A percentile compares a stretch with the other conserved stretches of the same genome.
Evolutionary conservation across 768 basidiomycete species (phyloP).

Genomic region (Kwoniella europaea): DNA sequence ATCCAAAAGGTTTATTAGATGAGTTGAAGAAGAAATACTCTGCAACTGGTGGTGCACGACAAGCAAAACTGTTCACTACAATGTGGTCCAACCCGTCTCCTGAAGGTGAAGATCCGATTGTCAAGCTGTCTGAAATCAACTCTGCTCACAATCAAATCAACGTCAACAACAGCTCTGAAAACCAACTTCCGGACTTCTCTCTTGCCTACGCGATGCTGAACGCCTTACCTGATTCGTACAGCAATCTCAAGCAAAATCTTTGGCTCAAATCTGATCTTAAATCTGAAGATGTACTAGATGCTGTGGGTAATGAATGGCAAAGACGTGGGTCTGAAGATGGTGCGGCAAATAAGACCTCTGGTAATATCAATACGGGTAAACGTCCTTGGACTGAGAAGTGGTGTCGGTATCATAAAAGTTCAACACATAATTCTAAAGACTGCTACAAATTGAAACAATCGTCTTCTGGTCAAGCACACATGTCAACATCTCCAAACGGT

Average conservation of each 20-base stretch:
- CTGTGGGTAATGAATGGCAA: background rate
- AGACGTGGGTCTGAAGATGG: background rate
- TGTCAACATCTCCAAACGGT: background rate
- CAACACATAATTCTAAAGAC: slow-evolving; percentile 7
- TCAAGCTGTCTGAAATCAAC: slow-evolving; percentile 13
- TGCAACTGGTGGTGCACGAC: slow-evolving; percentile 19
- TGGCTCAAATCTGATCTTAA: slow-evolving; percentile 20
- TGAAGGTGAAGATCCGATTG: slow-evolving; percentile 26
- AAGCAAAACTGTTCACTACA: slow-evolving; percentile 23
- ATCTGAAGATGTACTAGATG: slow-evolving; percentile 8
- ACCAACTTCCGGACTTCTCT: background rate
- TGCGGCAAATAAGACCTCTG: slow-evolving; percentile 1
- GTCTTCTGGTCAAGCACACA: background rate
- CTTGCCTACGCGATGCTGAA: slow-evolving; percentile 27
- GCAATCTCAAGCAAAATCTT: slow-evolving; percentile 22
- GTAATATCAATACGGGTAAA: background rate
- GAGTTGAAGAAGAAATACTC: slow-evolving; percentile 16
- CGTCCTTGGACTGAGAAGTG: slow-evolving; percentile 8
- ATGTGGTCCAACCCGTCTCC: slow-evolving; percentile 9
- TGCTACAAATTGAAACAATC: background rate
- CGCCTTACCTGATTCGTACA: slow-evolving; percentile 26
- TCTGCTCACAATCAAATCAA: slow-evolving; percentile 32
- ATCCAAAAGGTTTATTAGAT: slow-evolving; percentile 6
- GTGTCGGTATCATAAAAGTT: slow-evolving; percentile 4
- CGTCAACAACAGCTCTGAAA: slow-evolving; percentile 1